Base-by-base conservation (phyloP, 345 rosid genomes). In the Gossypium thurberi region DNA sequence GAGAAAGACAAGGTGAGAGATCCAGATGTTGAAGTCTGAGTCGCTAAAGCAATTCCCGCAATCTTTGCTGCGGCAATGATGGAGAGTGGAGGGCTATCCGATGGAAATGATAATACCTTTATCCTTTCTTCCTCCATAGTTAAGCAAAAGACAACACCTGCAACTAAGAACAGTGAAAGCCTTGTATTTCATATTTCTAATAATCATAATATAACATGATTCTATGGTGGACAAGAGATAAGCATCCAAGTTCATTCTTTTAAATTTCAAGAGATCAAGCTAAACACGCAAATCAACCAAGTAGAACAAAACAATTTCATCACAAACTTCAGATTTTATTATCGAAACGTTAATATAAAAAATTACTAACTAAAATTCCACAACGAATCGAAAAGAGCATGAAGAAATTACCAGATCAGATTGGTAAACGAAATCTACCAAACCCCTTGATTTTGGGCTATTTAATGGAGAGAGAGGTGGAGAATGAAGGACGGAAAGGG, bases 71-170 rank as follows among this genome's bases (percentile, higher is more conserved):
- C 70, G 5, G 37, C 55, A 3, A 65, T 65, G 70, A 65, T 7
- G 18, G 70, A 65, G 3, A 65, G 70, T 13, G 70, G 70, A 12
- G 55, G 70, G 11, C n/a, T 21, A 65, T 65, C 70, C 18, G 37
- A n/a, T 8, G 55, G 37, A 65, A 44, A 65, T 1, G 70, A 65
- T 12, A 65, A 65, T 14, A 65, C 18, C 70, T 21, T 21, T 18
- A 65, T 20, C 53, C 11, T 11, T 13, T 3, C 70, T 65, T 65
- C 70, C 20, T 65, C 50, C 70, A 65, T 65, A 21, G 46, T 21
- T 25, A 65, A 21, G 40, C 51, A 33, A 33, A 33, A 33, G 40
- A 33, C 40, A 33, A 5, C 7, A 33, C 40, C 40, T 33, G 40
- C 40, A 33, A 33, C 40, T 33, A 33, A 47, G 51, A 47, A 47